Percentiles rank a stretch among this genome's conserved stretches.
phyloP scores from a whole-genome alignment of 371 early-diverging fungal species.

The Mucor irregularis region DNA sequence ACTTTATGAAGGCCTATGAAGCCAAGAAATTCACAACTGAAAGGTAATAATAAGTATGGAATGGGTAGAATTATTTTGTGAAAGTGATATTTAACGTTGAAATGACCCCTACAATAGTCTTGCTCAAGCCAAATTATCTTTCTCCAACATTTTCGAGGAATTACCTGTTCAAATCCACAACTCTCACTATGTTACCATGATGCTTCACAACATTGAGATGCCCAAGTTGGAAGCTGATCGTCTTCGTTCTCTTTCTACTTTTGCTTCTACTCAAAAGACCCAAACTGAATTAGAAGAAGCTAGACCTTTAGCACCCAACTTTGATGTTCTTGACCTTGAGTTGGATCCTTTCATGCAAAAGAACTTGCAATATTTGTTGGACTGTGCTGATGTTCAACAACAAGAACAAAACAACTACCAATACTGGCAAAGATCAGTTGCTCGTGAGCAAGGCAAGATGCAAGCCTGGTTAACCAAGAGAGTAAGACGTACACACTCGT shows the following conservation, averaged over 20 bases:
- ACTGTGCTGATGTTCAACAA: constrained; percentile 87
- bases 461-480: constrained; percentile 62
- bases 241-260: constrained; percentile 48
- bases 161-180: constrained; percentile 86
- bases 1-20: constrained; percentile 85
- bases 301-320: constrained; percentile 78
- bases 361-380: constrained; percentile 86
- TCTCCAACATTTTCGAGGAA: constrained; percentile 86
- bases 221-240: constrained; percentile 47
- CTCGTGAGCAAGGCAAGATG: constrained; percentile 82
- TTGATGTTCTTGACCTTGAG: constrained; percentile 80
- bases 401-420: constrained; percentile 92
- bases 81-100: background rate
- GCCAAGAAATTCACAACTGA: constrained; percentile 86
- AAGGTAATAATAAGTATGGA: constrained; percentile 37
- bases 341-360: constrained; percentile 82
- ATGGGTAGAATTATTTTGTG: too few species aligned
- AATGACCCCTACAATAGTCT: constrained; percentile 35
- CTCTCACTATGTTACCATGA: constrained; percentile 77
- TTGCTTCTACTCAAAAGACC: constrained; percentile 40
- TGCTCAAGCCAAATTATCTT: constrained; percentile 76
- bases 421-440: constrained; percentile 90
- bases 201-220: constrained; percentile 80
- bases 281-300: constrained; percentile 42
- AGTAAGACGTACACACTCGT: too few species aligned